These are phyloP conservation scores for Cercospora berteroae DNA, from an alignment of 2,329 filamentous ascomycete species.

Conservation along the genomic window DNA sequence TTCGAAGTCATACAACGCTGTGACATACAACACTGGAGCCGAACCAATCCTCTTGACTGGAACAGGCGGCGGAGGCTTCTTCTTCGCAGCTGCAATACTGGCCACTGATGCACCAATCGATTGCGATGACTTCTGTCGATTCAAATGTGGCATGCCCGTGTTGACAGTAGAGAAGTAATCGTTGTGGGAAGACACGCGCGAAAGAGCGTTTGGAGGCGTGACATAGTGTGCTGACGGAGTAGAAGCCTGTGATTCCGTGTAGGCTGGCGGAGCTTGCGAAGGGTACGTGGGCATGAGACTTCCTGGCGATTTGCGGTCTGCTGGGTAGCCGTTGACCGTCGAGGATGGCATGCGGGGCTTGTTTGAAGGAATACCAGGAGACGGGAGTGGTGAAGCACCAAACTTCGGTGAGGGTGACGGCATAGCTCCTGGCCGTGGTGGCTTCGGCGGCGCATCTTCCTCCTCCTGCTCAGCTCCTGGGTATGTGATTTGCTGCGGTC, in stretches of 20 bases:
- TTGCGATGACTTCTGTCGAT: conserved; percentile 30
- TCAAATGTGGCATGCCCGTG: conserved; percentile 20
- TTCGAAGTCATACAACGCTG: conserved; percentile 72
- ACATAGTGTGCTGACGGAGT: conserved; percentile 39
- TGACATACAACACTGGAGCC: conserved; percentile 45
- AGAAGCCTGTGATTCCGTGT: conserved; percentile 27
- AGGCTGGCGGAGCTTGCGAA: conserved; percentile 21
- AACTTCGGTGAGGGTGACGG: conserved; percentile 17
- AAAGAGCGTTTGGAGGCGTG: conserved; percentile 29
- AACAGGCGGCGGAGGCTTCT: conserved; percentile 74
- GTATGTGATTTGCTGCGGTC: conserved; percentile 6
- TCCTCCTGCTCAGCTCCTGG: conserved; percentile 31
- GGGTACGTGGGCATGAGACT: conserved; percentile 18
- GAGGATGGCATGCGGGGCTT: conserved; percentile 30
- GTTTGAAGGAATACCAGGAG: conserved; percentile 23
- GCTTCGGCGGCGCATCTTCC: conserved; percentile 35
- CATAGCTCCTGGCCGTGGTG: conserved; percentile 33
- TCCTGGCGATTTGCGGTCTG: conserved; percentile 26
- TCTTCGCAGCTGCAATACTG: conserved; percentile 54
- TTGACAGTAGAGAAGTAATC: conserved; percentile 31
- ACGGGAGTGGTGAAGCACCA: conserved; percentile 13
- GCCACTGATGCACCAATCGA: conserved; percentile 35
- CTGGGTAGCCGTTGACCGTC: conserved; percentile 16
- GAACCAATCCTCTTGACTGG: conserved; percentile 57
- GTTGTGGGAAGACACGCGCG: conserved; percentile 23